These are phyloP conservation scores for Russula earlei DNA, from an alignment of 768 basidiomycete genomes.

Conservation along the genomic window DNA sequence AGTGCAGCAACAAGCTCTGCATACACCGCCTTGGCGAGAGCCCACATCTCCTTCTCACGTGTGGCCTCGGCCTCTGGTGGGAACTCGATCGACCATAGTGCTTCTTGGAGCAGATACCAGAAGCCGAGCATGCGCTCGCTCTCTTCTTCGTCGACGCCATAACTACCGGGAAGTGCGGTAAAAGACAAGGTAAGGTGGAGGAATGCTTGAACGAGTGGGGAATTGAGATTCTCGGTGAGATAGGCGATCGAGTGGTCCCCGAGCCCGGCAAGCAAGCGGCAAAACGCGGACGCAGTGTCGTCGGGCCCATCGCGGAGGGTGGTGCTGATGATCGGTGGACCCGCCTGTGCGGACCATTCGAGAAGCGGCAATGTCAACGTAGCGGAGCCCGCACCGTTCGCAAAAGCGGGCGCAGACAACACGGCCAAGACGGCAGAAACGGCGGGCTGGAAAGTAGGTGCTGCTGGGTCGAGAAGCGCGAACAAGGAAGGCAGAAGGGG, in stretches of 20 bases:
- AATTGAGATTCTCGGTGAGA: constrained; percentile 59
- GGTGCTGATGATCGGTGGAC: constrained; percentile 34
- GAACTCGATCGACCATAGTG: constrained; percentile 62
- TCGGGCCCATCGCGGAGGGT: constrained; percentile 31
- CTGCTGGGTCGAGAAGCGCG: constrained; percentile 31
- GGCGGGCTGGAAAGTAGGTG: constrained; percentile 30
- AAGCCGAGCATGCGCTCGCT: constrained; percentile 83
- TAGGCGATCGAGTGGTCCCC: constrained; percentile 83
- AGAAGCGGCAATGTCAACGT: constrained; percentile 80
- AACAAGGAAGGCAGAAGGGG: constrained; percentile 59
- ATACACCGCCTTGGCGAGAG: constrained; percentile 66
- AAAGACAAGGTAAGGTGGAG: constrained; percentile 63
- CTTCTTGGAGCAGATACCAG: constrained; percentile 88
- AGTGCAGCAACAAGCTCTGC: constrained; percentile 64
- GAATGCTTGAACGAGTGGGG: constrained; percentile 50
- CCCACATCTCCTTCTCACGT: constrained; percentile 34
- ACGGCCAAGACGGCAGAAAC: constrained; percentile 54
- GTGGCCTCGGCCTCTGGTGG: constrained; percentile 30
- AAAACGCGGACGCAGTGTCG: constrained; percentile 58
- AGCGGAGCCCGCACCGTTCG: constrained; percentile 57
- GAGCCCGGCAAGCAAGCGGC: constrained; percentile 70
- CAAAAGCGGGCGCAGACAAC: constrained; percentile 61
- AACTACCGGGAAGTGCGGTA: constrained; percentile 64
- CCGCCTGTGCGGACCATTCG: constrained; percentile 60
- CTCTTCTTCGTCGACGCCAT: constrained; percentile 77